A percentile compares a stretch with the other conserved stretches of the same genome.
phyloP scores from a whole-genome alignment of 2,329 filamentous ascomycete genomes.

The Ophiocordyceps unilateralis region DNA sequence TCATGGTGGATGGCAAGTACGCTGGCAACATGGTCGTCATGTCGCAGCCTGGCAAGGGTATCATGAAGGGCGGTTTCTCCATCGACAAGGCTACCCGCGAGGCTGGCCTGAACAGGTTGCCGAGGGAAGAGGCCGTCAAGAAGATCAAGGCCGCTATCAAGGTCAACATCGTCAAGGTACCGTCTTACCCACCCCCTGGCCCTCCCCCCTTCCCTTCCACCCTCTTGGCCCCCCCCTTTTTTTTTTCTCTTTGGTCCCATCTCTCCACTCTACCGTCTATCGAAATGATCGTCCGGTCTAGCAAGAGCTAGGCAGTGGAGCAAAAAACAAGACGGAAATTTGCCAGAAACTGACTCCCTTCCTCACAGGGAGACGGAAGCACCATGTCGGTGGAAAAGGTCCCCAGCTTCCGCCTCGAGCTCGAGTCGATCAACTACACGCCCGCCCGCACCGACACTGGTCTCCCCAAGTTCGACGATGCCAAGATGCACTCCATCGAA shows the following conservation, averaged over 20 bases:
- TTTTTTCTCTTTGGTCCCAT: neutral
- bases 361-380: conserved; percentile 14
- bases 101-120: conserved; percentile 24
- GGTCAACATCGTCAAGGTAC: conserved; percentile 17
- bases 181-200: neutral
- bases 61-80: conserved; percentile 16
- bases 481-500: neutral
- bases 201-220: neutral
- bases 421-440: conserved; percentile 16
- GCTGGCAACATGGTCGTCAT: conserved; percentile 19
- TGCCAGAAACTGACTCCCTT: neutral
- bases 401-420: conserved; percentile 18
- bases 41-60: conserved; percentile 16
- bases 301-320: neutral
- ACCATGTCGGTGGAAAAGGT: conserved; percentile 9
- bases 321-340: no score
- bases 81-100: conserved; percentile 47
- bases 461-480: conserved; percentile 11
- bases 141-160: conserved; percentile 11
- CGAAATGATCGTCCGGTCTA: neutral
- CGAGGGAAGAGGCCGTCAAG: conserved; percentile 8
- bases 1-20: conserved; percentile 15
- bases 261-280: neutral
- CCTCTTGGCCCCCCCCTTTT: neutral
- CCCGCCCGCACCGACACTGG: conserved; percentile 8